Evolutionary conservation across 164 flowering plant species (phyloP), one percentile per base, ranked within the genome.

Genomic region (Amborella trichopoda): DNA sequence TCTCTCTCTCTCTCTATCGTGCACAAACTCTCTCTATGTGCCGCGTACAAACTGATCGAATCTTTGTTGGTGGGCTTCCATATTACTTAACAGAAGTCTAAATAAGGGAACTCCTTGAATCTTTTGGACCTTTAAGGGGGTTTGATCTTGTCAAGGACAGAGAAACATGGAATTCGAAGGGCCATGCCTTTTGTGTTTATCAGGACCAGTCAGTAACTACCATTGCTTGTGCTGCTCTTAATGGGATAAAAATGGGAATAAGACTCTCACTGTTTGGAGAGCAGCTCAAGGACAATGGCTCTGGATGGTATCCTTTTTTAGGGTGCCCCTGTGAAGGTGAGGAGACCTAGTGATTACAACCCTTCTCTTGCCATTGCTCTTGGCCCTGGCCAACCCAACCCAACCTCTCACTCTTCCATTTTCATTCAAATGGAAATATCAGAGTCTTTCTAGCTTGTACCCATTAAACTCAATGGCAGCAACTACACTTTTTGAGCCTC

Each of bases 211-310:
- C 94, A 14, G 99, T 93, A 45, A 93, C 97, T 4, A 96, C 83
- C 51, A 85, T 88, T 50, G 99, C 96, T 41, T 93, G 99, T 74
- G 93, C 87, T 26, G 99, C 99, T 49, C 70, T 93, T 4, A 93
- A 93, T 70, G 96, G 99, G 42, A 93, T 93, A 8, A 88, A 88
- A 55, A 93, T 93, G 96, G 99, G 99, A 22, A 93, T 58, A 93
- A 88, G 55, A 88, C 91, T 39, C 83, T 93, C 26, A 93, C 94
- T 17, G 96, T 93, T 47, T 77, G 96, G 65, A 91, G 99, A 48
- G 96, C 99, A 33, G 88, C 82, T 67, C 95, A 84, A 62, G 96
- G 96, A 44, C 50, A 46, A 46, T 51, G 48, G 63, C 52, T 5
- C 37, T 56, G 43, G 54, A 49, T 48, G 60, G 60, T 24, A 41